Base-by-base conservation (phyloP, 371 early-diverging fungal genomes). In the Lichtheimia corymbifera region DNA sequence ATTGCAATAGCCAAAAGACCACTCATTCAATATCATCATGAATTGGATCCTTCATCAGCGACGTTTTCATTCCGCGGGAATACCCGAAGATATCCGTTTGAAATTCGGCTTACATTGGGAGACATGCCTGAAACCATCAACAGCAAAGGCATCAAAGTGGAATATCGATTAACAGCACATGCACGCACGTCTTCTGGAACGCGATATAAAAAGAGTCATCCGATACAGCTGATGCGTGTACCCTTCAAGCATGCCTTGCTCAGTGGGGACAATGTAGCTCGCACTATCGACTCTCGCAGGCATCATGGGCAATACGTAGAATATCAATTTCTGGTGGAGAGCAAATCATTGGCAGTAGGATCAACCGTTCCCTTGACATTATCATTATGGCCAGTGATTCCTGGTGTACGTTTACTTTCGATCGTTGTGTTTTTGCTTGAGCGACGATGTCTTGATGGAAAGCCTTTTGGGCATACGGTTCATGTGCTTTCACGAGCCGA, bases 261-360 rank as follows among this genome's bases (percentile, higher is more conserved):
- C 11, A 18, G 18, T n/a, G 54, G 54, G 2, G 54, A 54, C 41
- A 54, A 54, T 11, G 42, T 54, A 20, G 35, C 54, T 7, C 27
- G 54, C 3, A 40, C 54, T 5, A 54, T 54, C 40, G 54, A 54
- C n/a, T 54, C 54, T 20, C 14, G 54, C 11, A 17, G 54, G 12
- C 54, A 54, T 13, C 54, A 54, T 22, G 54, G 41, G 5, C 54
- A 54, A n/a, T 54, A 40, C n/a, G 30, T 54, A 1, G 54, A 54
- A 13, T 54, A 54, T 18, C 54, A 54, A 6, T 7, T 54, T 13
- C 30, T 41, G 9, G 22, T 54, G 9, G 54, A 54, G 2, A 41
- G 41, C 4, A 22, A 20, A 40, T 18, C 42, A 41, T 41, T 54
- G 9, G 30, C 54, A 12, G 54, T 54, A 5, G 54, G 54, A n/a